These are phyloP conservation scores for Amoeboaphelidium protococcarum DNA, from an alignment of 371 early-diverging fungal genomes.

Conservation along the genomic window DNA sequence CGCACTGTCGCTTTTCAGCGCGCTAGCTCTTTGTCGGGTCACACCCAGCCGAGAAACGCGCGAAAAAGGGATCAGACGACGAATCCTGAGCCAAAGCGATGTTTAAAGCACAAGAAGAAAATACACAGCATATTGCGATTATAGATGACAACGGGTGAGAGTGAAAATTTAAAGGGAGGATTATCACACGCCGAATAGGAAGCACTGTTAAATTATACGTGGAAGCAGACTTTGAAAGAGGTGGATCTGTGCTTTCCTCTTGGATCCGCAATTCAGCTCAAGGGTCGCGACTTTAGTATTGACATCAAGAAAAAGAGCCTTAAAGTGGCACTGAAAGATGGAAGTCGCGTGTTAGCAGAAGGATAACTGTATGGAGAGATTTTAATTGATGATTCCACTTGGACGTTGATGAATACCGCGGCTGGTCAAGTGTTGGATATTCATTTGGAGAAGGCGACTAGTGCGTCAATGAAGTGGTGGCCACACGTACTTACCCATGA, in stretches of 20 bases:
- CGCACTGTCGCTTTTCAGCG: no score
- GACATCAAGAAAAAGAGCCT: constrained; percentile 32
- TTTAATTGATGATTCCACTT: constrained; percentile 53
- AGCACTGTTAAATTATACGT: no score
- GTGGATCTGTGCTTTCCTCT: constrained; percentile 48
- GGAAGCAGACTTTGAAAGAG: constrained; percentile 64
- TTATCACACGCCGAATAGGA: no score
- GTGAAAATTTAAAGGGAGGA: no score
- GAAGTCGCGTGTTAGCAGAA: constrained; percentile 8
- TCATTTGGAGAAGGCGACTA: constrained; percentile 43
- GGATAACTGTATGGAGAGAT: constrained; percentile 41
- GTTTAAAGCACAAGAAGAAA: no score
- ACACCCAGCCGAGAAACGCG: no score
- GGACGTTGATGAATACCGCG: constrained; percentile 19
- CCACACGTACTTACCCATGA: constrained; percentile 49
- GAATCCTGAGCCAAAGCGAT: no score
- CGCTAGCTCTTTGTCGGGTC: no score
- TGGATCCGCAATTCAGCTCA: constrained; percentile 44
- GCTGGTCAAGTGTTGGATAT: constrained; percentile 39
- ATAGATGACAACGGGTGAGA: no score
- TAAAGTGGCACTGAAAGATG: constrained; percentile 39
- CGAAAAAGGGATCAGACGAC: no score
- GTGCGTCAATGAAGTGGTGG: constrained; percentile 55
- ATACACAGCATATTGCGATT: no score
- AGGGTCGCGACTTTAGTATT: constrained; percentile 35